A percentile compares a stretch with the other conserved stretches of the same genome.
These are phyloP conservation scores for Zoysia japonica DNA, from an alignment of 176 grass and related monocot species.

Conservation along the genomic window DNA sequence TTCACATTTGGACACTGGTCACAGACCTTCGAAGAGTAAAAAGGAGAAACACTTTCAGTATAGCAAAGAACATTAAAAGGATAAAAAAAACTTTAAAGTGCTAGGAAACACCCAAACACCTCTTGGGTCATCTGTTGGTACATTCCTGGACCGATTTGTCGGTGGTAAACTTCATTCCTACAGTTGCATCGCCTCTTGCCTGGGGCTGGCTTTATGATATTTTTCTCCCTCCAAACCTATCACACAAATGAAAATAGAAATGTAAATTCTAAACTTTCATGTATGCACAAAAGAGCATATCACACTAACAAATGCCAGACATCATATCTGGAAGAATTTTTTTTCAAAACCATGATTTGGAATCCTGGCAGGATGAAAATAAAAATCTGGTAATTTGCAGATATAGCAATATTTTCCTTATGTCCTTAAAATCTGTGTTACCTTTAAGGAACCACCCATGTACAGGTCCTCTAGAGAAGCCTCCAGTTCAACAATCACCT, in stretches of 20 bases:
- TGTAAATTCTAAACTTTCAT: background rate
- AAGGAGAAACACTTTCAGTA: conserved; percentile 3
- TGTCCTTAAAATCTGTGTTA: conserved; percentile 36
- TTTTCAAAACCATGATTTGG: background rate
- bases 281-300: background rate
- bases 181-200: conserved; percentile 94
- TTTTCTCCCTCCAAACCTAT: conserved; percentile 98
- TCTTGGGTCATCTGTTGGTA: conserved; percentile 98
- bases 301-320: background rate
- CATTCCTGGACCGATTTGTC: conserved; percentile 99
- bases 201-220: conserved; percentile 86
- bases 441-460: conserved; percentile 95
- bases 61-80: background rate
- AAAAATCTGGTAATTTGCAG: background rate
- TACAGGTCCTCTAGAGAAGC: conserved; percentile 94
- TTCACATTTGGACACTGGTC: conserved; percentile 98
- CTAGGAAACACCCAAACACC: conserved; percentile 40
- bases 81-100: background rate
- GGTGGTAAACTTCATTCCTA: conserved; percentile 97
- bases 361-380: background rate
- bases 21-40: conserved; percentile 64
- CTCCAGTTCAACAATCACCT: conserved; percentile 95
- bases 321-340: background rate
- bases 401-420: conserved; percentile 6
- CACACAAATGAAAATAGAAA: conserved; percentile 13